Evolutionary conservation across 73 alveolate genomes (phyloP), one percentile per base, ranked within the genome.

Genomic region (Halteria grandinella): DNA sequence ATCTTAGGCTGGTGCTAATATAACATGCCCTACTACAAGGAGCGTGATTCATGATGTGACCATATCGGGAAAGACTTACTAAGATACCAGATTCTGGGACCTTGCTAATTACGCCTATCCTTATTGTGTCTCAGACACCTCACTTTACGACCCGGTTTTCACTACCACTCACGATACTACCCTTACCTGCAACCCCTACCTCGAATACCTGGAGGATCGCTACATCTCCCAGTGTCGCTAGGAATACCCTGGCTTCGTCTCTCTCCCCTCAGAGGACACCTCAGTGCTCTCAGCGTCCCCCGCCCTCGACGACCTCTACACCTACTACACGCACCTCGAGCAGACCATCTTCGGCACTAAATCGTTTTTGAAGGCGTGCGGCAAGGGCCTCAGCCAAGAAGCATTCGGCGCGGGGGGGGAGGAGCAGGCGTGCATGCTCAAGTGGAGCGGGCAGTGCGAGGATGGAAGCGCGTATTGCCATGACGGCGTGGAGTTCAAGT

Each of bases 1-100:
- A 1, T 15, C 47, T 37, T 20, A 60, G 10, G 45, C 21, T 37
- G 77, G 77, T 36, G 77, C 77, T 24, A 60, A 60, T 60, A 24
- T 60, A 27, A 60, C 77, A 14, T 60, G 77, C 58, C 77, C 77
- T 8, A 17, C 58, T 11, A 37, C n/a, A n/a, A n/a, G n/a, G n/a
- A n/a, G n/a, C n/a, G n/a, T n/a, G n/a, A n/a, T n/a, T n/a, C n/a
- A 7, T 4, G 43, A 60, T 33, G 21, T 41, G 7, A 45, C 17
- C 4, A 3, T 17, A 37, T 21, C 37, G 21, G 41, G 59, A 1
- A 31, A 24, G 4, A 3, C 4, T 1, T 36, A 18, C 58, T 5
- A 34, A 4, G 77, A 60, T 60, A 40, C 8, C 27, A 60, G 77
- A 60, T 60, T 25, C 28, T 60, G 77, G 77, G 77, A 60, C 21